phyloP scores from a whole-genome alignment of 352 stramenopile genomes.

The Globisporangium spiculum region DNA sequence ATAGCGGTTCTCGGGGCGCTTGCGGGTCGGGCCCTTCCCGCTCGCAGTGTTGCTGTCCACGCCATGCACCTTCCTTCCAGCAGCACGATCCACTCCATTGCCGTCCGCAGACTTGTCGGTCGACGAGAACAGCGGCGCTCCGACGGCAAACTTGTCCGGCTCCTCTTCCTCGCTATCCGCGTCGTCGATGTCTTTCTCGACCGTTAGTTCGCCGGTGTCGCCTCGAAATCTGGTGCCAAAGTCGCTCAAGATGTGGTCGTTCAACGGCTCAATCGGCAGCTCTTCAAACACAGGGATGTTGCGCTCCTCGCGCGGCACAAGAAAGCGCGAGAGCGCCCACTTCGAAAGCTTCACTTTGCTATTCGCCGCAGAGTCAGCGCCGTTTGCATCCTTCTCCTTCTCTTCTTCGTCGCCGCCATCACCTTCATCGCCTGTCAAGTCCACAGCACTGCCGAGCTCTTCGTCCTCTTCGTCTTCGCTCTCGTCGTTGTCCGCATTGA shows the following conservation, averaged over 20 bases:
- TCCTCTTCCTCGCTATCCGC: constrained; percentile 27
- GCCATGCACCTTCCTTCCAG: constrained; percentile 20
- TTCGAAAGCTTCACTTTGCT: constrained; percentile 55
- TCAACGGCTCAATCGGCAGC: constrained; percentile 69
- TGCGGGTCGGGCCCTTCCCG: constrained; percentile 29
- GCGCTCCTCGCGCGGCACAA: constrained; percentile 53
- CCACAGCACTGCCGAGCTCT: constrained; percentile 22
- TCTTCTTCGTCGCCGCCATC: constrained; percentile 4
- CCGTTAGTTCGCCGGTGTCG: constrained; percentile 35
- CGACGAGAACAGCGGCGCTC: constrained; percentile 43
- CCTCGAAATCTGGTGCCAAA: constrained; percentile 74
- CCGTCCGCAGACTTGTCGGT: constrained; percentile 16
- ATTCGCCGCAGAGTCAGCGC: not conserved
- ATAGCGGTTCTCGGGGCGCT: constrained; percentile 68
- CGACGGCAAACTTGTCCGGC: constrained; percentile 39
- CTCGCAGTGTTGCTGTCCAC: constrained; percentile 18
- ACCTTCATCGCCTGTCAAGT: constrained; percentile 19
- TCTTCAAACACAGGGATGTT: constrained; percentile 56
- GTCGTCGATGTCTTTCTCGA: constrained; percentile 42
- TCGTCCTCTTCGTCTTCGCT: constrained; percentile 21
- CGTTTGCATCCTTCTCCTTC: constrained; percentile 4
- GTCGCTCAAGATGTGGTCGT: constrained; percentile 82
- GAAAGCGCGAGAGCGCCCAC: constrained; percentile 69
- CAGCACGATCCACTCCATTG: constrained; percentile 14
- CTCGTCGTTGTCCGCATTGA: constrained; percentile 18